A percentile compares a stretch with the other conserved stretches of the same genome.
Evolutionary conservation across 352 stramenopile genomes (phyloP).

Genomic region (Phytophthora melonis): DNA sequence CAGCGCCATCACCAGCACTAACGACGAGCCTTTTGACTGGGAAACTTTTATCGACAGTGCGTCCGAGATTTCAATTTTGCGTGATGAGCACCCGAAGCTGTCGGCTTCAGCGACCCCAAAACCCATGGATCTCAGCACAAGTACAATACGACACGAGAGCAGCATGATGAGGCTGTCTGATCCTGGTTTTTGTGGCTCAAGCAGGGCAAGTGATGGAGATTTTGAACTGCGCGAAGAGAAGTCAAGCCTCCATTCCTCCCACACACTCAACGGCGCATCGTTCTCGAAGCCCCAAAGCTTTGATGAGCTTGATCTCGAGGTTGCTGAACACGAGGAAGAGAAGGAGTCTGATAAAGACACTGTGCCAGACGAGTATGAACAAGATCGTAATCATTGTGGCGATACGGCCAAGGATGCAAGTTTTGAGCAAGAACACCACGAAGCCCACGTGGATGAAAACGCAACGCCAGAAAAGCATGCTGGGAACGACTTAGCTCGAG

Average conservation of each 20-base stretch:
- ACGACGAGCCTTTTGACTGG: slow-evolving; percentile 59
- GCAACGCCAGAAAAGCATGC: slow-evolving; percentile 1
- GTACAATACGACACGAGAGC: slow-evolving; percentile 34
- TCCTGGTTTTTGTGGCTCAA: not conserved
- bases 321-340: slow-evolving; percentile 51
- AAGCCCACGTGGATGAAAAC: slow-evolving; percentile 10
- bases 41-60: slow-evolving; percentile 70
- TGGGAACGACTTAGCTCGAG: slow-evolving; percentile 50
- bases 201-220: slow-evolving; percentile 7
- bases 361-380: not conserved
- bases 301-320: slow-evolving; percentile 15
- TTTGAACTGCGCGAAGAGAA: slow-evolving; percentile 18
- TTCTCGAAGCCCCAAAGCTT: slow-evolving; percentile 19
- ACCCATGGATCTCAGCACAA: slow-evolving; percentile 32
- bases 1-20: slow-evolving; percentile 10
- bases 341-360: slow-evolving; percentile 33
- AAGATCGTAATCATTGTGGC: slow-evolving; percentile 3
- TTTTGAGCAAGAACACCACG: slow-evolving; percentile 5
- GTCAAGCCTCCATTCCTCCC: not conserved
- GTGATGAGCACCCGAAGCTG: slow-evolving; percentile 30
- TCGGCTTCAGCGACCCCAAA: slow-evolving; percentile 16
- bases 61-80: slow-evolving; percentile 45
- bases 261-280: slow-evolving; percentile 3
- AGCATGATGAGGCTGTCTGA: slow-evolving; percentile 19
- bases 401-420: slow-evolving; percentile 2